Evolutionary conservation across 805 yeast genomes (phyloP).

Genomic region (Cyberlindnera euphorbiiphila): DNA sequence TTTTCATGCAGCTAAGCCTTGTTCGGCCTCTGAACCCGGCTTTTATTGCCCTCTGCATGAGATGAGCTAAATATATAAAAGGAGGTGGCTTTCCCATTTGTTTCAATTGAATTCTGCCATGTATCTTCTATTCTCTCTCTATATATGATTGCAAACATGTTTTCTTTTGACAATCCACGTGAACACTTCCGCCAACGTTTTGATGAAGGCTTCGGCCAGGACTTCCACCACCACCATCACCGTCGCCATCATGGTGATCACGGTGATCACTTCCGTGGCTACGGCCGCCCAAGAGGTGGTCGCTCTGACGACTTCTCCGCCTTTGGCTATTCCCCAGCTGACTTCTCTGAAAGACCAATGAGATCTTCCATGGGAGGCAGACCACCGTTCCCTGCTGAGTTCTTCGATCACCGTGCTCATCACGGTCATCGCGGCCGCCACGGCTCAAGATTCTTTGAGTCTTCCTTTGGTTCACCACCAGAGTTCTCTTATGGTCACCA

Average conservation of each 20-base stretch:
- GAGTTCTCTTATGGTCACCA: neutral
- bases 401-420: neutral
- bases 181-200: slow-evolving; percentile 1
- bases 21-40: slow-evolving; percentile 5
- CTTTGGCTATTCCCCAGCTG: slow-evolving; percentile 2
- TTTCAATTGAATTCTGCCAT: too few relatives aligned
- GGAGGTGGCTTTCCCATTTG: too few relatives aligned
- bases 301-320: slow-evolving; percentile 2
- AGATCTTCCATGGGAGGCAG: neutral
- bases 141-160: neutral
- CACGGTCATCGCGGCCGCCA: neutral
- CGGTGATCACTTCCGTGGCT: neutral
- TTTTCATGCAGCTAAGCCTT: slow-evolving; percentile 7
- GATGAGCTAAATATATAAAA: too few relatives aligned
- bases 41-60: slow-evolving; percentile 1
- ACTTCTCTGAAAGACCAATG: neutral
- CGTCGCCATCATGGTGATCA: neutral
- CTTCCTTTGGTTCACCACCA: slow-evolving; percentile 6
- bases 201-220: neutral
- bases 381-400: too few relatives aligned
- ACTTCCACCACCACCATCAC: slow-evolving; percentile 1
- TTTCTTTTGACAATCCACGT: neutral
- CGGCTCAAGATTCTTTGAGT: too few relatives aligned
- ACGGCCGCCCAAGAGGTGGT: neutral
- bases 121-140: neutral